These are phyloP conservation scores for Aquilaria sinensis DNA, from an alignment of 345 rosid genomes.

Conservation along the genomic window DNA sequence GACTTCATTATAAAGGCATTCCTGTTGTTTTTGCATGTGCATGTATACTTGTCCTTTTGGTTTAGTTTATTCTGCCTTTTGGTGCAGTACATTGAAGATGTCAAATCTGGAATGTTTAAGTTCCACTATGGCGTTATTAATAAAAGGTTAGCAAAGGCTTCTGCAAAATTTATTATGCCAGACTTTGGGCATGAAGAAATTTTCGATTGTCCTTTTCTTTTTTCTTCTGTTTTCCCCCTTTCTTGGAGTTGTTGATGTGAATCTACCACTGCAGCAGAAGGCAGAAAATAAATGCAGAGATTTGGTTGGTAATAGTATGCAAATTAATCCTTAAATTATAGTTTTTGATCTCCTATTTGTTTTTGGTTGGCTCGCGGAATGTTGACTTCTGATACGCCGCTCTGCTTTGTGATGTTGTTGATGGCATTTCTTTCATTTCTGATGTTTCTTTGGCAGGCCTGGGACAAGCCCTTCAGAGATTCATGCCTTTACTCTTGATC, in stretches of 20 bases:
- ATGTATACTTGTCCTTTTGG: slow-evolving; percentile 2
- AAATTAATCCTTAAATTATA: background rate
- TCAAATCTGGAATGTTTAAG: slow-evolving; percentile 50
- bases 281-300: background rate
- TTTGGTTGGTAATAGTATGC: background rate
- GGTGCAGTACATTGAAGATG: slow-evolving; percentile 78
- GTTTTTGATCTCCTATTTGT: background rate
- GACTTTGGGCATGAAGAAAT: background rate
- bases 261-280: background rate
- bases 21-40: background rate
- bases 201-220: background rate
- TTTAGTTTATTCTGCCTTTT: slow-evolving; percentile 7
- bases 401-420: background rate
- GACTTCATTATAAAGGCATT: background rate
- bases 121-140: slow-evolving; percentile 91
- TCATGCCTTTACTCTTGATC: slow-evolving; percentile 66
- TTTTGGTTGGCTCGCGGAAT: background rate
- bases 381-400: background rate
- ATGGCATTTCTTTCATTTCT: slow-evolving; percentile 2
- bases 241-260: background rate
- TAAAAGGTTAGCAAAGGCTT: slow-evolving; percentile 47
- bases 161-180: background rate
- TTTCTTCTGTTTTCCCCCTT: background rate
- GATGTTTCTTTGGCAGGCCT: slow-evolving; percentile 45
- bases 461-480: slow-evolving; percentile 90